phyloP scores from a whole-genome alignment of 345 rosid species.

The Gynandropsis gynandra region DNA sequence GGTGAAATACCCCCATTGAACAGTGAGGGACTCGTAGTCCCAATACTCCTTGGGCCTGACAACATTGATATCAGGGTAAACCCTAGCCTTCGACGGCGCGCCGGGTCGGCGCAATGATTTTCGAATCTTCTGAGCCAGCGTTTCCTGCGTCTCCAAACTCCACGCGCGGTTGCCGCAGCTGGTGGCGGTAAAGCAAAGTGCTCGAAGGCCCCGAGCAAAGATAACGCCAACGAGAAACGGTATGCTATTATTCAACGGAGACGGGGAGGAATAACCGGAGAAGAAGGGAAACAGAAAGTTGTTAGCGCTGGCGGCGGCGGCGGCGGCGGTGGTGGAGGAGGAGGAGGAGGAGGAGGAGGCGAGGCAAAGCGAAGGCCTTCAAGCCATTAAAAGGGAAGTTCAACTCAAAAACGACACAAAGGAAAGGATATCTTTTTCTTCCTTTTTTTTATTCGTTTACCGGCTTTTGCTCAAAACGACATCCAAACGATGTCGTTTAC shows the following conservation, averaged over 20 bases:
- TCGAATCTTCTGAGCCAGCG: slow-evolving; percentile 81
- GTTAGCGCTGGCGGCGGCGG: not conserved
- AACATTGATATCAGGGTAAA: slow-evolving; percentile 63
- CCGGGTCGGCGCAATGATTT: slow-evolving; percentile 73
- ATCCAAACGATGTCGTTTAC: not conserved
- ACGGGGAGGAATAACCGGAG: not conserved
- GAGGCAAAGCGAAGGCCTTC: slow-evolving; percentile 37
- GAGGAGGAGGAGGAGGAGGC: slow-evolving; percentile 11
- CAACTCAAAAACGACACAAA: too few relatives aligned
- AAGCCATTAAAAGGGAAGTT: too few relatives aligned
- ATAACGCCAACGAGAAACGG: slow-evolving; percentile 4
- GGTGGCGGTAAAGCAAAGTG: slow-evolving; percentile 17
- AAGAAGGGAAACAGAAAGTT: not conserved
- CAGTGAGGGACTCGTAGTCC: slow-evolving; percentile 52
- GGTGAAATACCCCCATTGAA: slow-evolving; percentile 63
- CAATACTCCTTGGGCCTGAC: slow-evolving; percentile 57
- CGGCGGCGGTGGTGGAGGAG: too few relatives aligned
- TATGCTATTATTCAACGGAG: not conserved
- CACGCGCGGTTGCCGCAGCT: slow-evolving; percentile 7
- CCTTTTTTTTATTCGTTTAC: not conserved
- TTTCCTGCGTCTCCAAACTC: slow-evolving; percentile 27
- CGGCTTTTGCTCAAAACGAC: too few relatives aligned
- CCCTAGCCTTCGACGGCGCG: slow-evolving; percentile 80
- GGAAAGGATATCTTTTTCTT: slow-evolving; percentile 11
- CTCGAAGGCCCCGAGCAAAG: slow-evolving; percentile 26